These are phyloP conservation scores for Fraxinus pennsylvanica DNA, from an alignment of 257 asterid species.

Conservation along the genomic window DNA sequence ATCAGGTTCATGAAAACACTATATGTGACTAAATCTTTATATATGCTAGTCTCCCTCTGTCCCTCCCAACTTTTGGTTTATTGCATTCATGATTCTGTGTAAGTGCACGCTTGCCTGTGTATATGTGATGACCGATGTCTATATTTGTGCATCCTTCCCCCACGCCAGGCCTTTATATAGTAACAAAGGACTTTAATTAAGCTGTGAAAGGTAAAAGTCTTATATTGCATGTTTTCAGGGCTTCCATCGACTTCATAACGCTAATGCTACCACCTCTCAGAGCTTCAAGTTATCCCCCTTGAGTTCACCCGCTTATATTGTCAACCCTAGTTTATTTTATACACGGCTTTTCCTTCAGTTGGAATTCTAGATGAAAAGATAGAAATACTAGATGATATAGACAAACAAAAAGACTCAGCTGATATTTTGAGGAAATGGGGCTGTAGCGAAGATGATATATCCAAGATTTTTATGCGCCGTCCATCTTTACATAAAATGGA, in stretches of 20 bases:
- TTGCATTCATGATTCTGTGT: neutral
- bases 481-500: slow-evolving; percentile 57
- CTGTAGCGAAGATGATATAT: slow-evolving; percentile 57
- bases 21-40: neutral
- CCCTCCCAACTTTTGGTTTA: neutral
- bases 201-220: neutral
- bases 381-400: slow-evolving; percentile 20
- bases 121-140: too few relatives aligned
- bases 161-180: neutral
- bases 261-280: slow-evolving; percentile 23
- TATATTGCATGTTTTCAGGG: slow-evolving; percentile 33
- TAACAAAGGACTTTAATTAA: neutral
- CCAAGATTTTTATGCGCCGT: slow-evolving; percentile 54
- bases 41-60: neutral
- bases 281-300: slow-evolving; percentile 21
- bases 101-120: neutral
- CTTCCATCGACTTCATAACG: slow-evolving; percentile 27
- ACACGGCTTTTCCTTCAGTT: slow-evolving; percentile 32
- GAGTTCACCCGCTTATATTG: slow-evolving; percentile 24
- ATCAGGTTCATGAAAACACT: too few relatives aligned
- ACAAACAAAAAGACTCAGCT: slow-evolving; percentile 36
- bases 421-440: slow-evolving; percentile 63
- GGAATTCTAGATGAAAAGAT: slow-evolving; percentile 29
- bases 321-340: slow-evolving; percentile 30
- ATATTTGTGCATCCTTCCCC: neutral